phyloP scores from a whole-genome alignment of 108 stramenopile genomes.

The Cyclotella baltica region DNA sequence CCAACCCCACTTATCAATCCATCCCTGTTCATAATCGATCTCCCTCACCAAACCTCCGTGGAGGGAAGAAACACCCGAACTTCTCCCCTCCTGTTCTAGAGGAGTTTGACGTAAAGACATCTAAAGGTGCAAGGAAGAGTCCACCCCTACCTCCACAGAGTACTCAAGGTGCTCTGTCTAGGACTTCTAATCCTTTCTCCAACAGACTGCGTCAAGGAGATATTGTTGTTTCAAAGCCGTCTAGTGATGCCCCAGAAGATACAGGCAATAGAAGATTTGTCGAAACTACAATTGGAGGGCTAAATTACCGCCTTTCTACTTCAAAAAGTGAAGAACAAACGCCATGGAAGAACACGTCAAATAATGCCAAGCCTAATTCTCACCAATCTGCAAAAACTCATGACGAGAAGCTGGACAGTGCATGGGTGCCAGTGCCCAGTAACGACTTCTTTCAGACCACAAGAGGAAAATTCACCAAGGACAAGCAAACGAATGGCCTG shows the following conservation, averaged over 20 bases:
- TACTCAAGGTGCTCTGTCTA: not conserved
- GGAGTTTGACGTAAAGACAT: not conserved
- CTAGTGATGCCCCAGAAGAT: not conserved
- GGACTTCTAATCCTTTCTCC: not conserved
- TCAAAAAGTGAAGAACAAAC: not conserved
- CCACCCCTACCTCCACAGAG: not conserved
- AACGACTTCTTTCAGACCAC: not conserved
- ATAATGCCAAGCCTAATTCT: not conserved
- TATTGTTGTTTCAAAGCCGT: not conserved
- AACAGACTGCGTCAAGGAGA: not conserved
- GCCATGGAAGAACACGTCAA: not conserved
- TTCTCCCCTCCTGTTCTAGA: not conserved
- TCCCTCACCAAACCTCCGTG: not conserved
- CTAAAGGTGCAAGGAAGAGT: not conserved
- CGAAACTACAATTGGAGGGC: not conserved
- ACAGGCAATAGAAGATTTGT: not conserved
- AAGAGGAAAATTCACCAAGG: not conserved
- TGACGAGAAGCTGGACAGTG: not conserved
- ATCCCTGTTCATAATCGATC: not conserved
- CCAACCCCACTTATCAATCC: conserved; percentile 71
- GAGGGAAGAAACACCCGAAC: conserved; percentile 1
- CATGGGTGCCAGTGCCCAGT: conserved; percentile 1
- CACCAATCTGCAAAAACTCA: not conserved
- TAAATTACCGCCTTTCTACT: not conserved
- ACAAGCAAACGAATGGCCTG: not conserved